phyloP scores from a whole-genome alignment of 352 stramenopile genomes.

The Phytophthora macrochlamydospora region DNA sequence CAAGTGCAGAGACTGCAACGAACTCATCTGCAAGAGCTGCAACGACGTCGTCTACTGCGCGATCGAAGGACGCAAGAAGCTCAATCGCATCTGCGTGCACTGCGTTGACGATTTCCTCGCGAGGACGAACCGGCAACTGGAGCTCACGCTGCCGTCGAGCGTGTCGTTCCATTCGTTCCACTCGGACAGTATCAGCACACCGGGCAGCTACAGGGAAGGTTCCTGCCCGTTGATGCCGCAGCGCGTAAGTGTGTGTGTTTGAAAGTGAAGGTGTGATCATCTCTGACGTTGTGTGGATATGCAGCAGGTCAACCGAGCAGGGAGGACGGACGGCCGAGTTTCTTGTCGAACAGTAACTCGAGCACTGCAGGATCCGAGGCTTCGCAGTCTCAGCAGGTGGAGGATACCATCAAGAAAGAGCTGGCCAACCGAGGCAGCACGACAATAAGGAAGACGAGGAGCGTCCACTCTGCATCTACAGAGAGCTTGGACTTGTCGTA shows the following conservation, averaged over 20 bases:
- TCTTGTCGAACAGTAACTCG: conserved; percentile 32
- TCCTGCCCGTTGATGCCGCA: conserved; percentile 14
- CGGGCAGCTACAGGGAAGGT: conserved; percentile 18
- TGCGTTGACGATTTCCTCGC: conserved; percentile 54
- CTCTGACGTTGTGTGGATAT: neutral
- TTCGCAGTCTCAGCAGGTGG: conserved; percentile 17
- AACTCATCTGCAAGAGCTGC: conserved; percentile 65
- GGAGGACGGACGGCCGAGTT: conserved; percentile 14
- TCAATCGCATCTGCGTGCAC: conserved; percentile 74
- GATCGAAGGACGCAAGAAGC: conserved; percentile 63
- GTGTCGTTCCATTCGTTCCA: conserved; percentile 25
- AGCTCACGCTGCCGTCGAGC: conserved; percentile 31
- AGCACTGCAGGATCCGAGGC: conserved; percentile 34
- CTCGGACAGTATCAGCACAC: conserved; percentile 20
- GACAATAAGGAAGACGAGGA: conserved; percentile 15
- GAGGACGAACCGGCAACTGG: conserved; percentile 30
- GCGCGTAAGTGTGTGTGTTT: conserved; percentile 13
- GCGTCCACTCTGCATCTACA: conserved; percentile 11
- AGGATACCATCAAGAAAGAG: conserved; percentile 23
- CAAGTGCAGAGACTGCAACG: conserved; percentile 65
- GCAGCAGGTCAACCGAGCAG: conserved; percentile 9
- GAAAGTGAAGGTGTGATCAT: too few relatives aligned
- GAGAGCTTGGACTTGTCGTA: conserved; percentile 36
- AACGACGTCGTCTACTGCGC: conserved; percentile 68
- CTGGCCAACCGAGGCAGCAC: conserved; percentile 8